Conservation (phyloP, 495 filamentous ascomycete species). For the Hypoxylon intermedium region DNA sequence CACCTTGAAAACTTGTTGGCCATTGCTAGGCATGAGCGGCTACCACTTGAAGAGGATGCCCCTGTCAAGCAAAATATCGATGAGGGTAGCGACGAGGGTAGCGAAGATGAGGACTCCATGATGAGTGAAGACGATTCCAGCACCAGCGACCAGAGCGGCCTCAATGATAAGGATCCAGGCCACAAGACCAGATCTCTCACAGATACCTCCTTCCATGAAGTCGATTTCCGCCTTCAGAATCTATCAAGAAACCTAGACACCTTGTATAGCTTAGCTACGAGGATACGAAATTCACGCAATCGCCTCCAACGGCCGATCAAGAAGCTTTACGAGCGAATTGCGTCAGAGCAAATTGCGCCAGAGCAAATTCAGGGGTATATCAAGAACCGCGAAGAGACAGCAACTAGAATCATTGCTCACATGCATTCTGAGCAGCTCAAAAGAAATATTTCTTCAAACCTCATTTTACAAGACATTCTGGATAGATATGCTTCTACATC, state of each 20-base stretch:
- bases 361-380: background rate
- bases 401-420: background rate
- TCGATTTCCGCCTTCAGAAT: conserved; percentile 1
- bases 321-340: conserved; percentile 1
- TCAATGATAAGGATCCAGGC: background rate
- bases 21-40: background rate
- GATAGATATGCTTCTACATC: conserved; percentile 6
- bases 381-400: conserved; percentile 9
- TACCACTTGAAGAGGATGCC: background rate
- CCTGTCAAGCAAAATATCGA: background rate
- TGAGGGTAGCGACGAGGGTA: background rate
- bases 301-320: conserved; percentile 3
- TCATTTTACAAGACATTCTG: conserved; percentile 3
- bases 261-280: background rate
- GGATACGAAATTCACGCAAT: conserved; percentile 4
- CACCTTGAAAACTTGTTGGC: background rate
- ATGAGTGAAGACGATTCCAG: background rate
- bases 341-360: background rate
- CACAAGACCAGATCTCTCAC: too few species aligned
- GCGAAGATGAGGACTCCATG: background rate
- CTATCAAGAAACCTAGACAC: background rate
- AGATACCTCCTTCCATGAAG: background rate
- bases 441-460: background rate
- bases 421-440: background rate
- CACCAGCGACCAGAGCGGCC: background rate